These are phyloP conservation scores for Leccinum variicolor DNA, from an alignment of 768 basidiomycete genomes.

Conservation along the genomic window DNA sequence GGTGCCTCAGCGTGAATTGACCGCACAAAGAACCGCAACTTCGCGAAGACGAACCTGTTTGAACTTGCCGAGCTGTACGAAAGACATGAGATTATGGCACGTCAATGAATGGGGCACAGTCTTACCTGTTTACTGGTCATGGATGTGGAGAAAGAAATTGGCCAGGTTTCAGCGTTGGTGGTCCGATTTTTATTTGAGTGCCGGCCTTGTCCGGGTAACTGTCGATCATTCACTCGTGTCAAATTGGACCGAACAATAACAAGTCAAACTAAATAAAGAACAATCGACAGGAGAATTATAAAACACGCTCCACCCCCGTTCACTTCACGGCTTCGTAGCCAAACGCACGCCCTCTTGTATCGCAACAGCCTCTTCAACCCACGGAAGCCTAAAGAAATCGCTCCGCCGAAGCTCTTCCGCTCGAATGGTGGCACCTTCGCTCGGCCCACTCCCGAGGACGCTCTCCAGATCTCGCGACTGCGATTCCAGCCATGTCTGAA, in stretches of 20 bases:
- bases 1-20: conserved; percentile 19
- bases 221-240: conserved; percentile 2
- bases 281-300: conserved; percentile 1
- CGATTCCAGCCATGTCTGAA: conserved; percentile 88
- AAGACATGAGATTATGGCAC: neutral
- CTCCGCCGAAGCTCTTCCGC: conserved; percentile 86
- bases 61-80: conserved; percentile 65
- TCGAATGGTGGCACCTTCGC: conserved; percentile 73
- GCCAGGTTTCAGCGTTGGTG: conserved; percentile 1
- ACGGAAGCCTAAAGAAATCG: conserved; percentile 88
- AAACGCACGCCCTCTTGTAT: conserved; percentile 80
- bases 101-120: neutral
- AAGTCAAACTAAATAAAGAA: neutral
- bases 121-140: conserved; percentile 71
- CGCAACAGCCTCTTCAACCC: conserved; percentile 87
- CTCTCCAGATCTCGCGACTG: conserved; percentile 90
- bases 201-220: conserved; percentile 14
- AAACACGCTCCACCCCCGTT: neutral
- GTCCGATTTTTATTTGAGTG: conserved; percentile 17
- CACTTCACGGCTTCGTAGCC: conserved; percentile 44
- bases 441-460: conserved; percentile 83
- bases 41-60: conserved; percentile 54
- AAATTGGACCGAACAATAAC: neutral
- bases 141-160: conserved; percentile 3
- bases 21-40: neutral